Conservation (phyloP, 495 filamentous ascomycete species). For the Schizothecium vesticola region DNA sequence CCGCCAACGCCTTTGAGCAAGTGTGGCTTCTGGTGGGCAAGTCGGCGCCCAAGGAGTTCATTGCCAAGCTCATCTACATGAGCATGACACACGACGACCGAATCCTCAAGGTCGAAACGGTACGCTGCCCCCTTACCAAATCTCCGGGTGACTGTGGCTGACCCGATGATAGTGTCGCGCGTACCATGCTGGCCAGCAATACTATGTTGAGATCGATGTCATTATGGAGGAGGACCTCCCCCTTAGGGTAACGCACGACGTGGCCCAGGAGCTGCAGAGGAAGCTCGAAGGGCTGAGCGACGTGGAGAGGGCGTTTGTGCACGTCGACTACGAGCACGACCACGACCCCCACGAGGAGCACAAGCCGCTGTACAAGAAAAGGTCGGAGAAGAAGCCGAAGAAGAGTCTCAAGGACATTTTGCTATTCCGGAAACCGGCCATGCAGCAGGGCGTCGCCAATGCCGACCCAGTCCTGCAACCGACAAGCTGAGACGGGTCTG, state of each 20-base stretch:
- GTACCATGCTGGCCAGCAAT: conserved; percentile 52
- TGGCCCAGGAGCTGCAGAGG: conserved; percentile 47
- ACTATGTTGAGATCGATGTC: conserved; percentile 55
- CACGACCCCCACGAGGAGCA: conserved; percentile 50
- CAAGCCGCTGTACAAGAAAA: conserved; percentile 46
- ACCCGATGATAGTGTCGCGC: conserved; percentile 38
- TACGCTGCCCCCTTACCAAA: conserved; percentile 14
- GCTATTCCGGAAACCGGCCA: conserved; percentile 33
- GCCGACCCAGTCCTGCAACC: not conserved
- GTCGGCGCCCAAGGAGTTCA: conserved; percentile 47
- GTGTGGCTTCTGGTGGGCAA: conserved; percentile 54
- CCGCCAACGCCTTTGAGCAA: conserved; percentile 51
- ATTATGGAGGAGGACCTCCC: conserved; percentile 49
- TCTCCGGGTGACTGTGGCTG: not conserved
- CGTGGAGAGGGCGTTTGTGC: conserved; percentile 53
- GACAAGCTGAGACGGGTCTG: not conserved
- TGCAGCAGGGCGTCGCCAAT: conserved; percentile 14
- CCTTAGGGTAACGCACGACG: conserved; percentile 49
- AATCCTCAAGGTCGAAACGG: conserved; percentile 51
- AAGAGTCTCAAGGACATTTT: conserved; percentile 34
- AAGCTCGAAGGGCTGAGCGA: conserved; percentile 51
- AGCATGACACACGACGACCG: conserved; percentile 48
- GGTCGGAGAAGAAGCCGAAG: conserved; percentile 18
- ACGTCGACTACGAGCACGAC: conserved; percentile 49
- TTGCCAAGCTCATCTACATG: conserved; percentile 55